phyloP scores from a whole-genome alignment of 257 asterid genomes.

The Solanum paucissectum region DNA sequence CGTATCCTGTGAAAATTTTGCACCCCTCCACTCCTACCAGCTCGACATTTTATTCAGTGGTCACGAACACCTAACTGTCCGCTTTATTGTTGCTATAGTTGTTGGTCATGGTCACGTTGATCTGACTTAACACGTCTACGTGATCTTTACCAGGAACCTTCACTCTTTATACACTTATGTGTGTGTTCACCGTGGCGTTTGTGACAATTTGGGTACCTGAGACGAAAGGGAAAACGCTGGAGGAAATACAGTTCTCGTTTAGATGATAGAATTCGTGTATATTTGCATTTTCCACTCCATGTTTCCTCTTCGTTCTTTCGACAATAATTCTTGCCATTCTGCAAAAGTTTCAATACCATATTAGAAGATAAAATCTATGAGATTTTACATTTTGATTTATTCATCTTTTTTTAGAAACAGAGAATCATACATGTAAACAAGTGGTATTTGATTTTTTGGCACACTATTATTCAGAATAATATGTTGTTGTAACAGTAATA shows the following conservation, averaged over 20 bases:
- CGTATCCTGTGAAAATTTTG: neutral
- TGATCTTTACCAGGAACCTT: constrained; percentile 51
- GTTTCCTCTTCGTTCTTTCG: neutral
- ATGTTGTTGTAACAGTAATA: neutral
- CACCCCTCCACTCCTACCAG: neutral
- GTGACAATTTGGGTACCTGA: constrained; percentile 67
- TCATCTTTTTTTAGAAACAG: neutral
- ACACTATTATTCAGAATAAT: neutral
- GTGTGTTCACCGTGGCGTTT: constrained; percentile 34
- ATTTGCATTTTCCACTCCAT: no score
- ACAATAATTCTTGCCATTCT: neutral
- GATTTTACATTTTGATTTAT: neutral
- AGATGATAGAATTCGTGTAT: constrained; percentile 14
- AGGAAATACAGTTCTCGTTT: constrained; percentile 67
- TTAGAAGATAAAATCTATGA: neutral
- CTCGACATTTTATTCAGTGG: neutral
- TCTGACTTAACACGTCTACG: neutral
- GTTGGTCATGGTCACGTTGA: neutral
- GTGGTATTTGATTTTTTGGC: neutral
- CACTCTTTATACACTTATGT: constrained; percentile 34
- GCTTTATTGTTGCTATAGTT: no score
- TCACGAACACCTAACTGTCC: neutral
- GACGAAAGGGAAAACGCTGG: constrained; percentile 76
- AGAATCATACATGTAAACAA: neutral
- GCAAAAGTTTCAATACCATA: neutral